phyloP scores from a whole-genome alignment of 176 grass and related monocot genomes.

The Panicum miliaceum region DNA sequence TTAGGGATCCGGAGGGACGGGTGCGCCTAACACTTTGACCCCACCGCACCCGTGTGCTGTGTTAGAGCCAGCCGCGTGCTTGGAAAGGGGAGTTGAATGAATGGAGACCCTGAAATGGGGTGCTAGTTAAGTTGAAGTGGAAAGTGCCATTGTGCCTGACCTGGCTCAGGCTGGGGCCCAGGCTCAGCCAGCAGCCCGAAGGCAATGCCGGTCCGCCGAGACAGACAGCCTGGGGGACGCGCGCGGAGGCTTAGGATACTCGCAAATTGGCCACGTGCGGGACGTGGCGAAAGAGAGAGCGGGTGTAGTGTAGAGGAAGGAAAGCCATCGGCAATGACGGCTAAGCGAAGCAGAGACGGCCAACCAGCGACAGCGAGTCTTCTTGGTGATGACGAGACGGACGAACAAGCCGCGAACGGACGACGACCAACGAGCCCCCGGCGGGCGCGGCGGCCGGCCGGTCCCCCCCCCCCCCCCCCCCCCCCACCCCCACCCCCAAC shows the following conservation, averaged over 20 bases:
- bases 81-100: not conserved
- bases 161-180: not conserved
- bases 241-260: not conserved
- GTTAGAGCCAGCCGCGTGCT: too few relatives aligned
- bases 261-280: slow-evolving; percentile 4
- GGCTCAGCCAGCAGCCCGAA: too few relatives aligned
- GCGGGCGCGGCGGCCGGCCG: too few relatives aligned
- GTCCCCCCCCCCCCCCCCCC: too few relatives aligned
- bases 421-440: too few relatives aligned
- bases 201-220: not conserved
- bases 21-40: not conserved
- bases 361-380: not conserved
- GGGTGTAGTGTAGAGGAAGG: too few relatives aligned
- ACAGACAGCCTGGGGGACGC: not conserved
- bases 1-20: not conserved
- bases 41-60: not conserved
- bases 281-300: not conserved
- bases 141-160: not conserved
- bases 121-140: not conserved
- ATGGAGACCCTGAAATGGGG: not conserved
- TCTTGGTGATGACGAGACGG: too few relatives aligned
- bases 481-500: too few relatives aligned
- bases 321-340: not conserved
- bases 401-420: too few relatives aligned
- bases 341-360: not conserved